Evolutionary conservation across 768 basidiomycete species (phyloP), one percentile per base, ranked within the genome.

Genomic region (Amanita rimosa): DNA sequence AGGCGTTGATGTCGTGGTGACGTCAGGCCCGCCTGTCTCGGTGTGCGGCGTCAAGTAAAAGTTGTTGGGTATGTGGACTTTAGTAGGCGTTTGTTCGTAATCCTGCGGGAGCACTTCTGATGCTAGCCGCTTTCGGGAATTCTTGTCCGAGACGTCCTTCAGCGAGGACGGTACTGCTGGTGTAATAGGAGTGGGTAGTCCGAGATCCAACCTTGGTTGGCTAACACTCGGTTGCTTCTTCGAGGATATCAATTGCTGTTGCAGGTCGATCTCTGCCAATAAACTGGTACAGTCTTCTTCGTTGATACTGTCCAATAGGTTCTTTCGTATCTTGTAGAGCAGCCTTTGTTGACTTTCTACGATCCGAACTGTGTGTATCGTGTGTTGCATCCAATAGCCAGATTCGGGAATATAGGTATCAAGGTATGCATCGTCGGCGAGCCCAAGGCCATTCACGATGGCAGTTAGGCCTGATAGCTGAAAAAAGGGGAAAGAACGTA

Each of bases 311-410:
- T 79, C 72, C 0, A 83, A 63, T 4, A 85, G 68, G 53, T 72
- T 75, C 58, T 75, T 75, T 9, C 83, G 69, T 8, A 75, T 63
- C 52, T 78, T 73, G 62, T 82, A 85, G 6, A 85, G 60, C 27
- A 85, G 60, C 26, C 82, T 68, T 53, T 84, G 81, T 52, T 79
- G 78, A 1, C 67, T 70, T 40, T 72, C 70, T 36, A 85, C 76
- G 33, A 76, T 57, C 31, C 81, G 73, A 3, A 84, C 81, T 13
- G 76, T 72, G 35, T 67, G 67, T 50, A 80, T 71, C 34, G 72
- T 67, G 55, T 83, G 81, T 52, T 83, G 82, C 46, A 83, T 81
- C 83, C 83, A 85, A 47, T 79, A 73, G 0, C 72, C 66, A 0
- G 78, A 71, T 1, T 58, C 51, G 6, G 71, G 66, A 49, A 79